phyloP scores from a whole-genome alignment of 2,329 filamentous ascomycete genomes.

The Botrytis fragariae region DNA sequence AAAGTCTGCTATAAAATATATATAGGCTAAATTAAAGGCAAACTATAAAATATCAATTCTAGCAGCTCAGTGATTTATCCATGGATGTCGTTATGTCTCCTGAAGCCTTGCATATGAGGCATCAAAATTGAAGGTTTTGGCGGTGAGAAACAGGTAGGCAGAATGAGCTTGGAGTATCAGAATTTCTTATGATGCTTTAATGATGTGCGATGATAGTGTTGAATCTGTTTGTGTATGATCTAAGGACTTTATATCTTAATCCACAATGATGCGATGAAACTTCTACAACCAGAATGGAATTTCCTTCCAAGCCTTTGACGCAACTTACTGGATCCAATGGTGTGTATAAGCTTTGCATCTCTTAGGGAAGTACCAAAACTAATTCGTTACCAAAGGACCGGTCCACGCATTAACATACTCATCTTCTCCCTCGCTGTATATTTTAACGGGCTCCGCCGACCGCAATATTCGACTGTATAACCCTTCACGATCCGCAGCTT shows the following conservation, averaged over 20 bases:
- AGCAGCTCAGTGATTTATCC: background rate
- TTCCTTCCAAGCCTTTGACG: conserved; percentile 49
- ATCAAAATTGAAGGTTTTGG: background rate
- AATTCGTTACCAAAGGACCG: conserved; percentile 50
- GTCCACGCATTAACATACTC: conserved; percentile 73
- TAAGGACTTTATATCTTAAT: background rate
- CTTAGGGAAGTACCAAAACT: background rate
- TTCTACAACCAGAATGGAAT: conserved; percentile 38
- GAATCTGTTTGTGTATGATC: background rate
- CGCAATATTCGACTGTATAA: conserved; percentile 86
- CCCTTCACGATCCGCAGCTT: conserved; percentile 54
- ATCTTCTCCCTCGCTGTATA: conserved; percentile 68
- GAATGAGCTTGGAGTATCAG: background rate
- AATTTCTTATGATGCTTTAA: background rate
- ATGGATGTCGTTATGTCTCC: background rate
- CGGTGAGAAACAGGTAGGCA: conserved; percentile 3
- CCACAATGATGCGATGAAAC: conserved; percentile 9
- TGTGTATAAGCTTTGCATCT: conserved; percentile 37
- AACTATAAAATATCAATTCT: background rate
- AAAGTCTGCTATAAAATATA: background rate
- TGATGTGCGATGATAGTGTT: background rate
- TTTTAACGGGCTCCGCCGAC: conserved; percentile 84
- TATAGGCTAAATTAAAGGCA: background rate
- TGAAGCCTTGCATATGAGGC: background rate
- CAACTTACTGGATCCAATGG: conserved; percentile 59